These are phyloP conservation scores for Teunomyces atbi DNA, from an alignment of 805 yeast genomes.

Conservation along the genomic window DNA sequence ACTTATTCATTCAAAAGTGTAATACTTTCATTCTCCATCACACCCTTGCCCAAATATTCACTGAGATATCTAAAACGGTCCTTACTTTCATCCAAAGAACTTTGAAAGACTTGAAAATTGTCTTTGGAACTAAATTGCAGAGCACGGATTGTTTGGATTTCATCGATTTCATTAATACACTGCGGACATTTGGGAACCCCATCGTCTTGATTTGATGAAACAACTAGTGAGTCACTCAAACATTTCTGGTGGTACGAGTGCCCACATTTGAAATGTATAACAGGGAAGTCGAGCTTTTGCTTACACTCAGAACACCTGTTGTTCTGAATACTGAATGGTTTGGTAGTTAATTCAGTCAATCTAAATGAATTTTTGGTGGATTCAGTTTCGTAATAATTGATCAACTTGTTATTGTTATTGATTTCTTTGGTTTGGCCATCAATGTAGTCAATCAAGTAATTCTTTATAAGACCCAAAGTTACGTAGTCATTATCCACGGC, in stretches of 20 bases:
- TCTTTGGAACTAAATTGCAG: constrained; percentile 63
- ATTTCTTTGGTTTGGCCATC: constrained; percentile 62
- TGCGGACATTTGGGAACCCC: constrained; percentile 56
- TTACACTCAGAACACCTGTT: constrained; percentile 67
- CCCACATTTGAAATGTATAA: constrained; percentile 78
- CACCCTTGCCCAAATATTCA: constrained; percentile 87
- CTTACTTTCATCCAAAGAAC: constrained; percentile 49
- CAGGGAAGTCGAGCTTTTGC: constrained; percentile 68
- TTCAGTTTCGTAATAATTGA: constrained; percentile 66
- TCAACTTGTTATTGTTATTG: constrained; percentile 62
- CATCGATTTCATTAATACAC: constrained; percentile 71
- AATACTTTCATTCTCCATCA: constrained; percentile 50
- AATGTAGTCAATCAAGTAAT: constrained; percentile 62
- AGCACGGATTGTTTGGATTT: constrained; percentile 54
- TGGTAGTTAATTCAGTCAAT: constrained; percentile 47
- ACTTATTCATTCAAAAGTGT: constrained; percentile 3
- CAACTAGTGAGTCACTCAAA: constrained; percentile 46
- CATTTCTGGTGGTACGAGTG: constrained; percentile 89
- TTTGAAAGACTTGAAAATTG: constrained; percentile 60
- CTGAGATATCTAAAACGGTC: constrained; percentile 74
- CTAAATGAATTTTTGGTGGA: constrained; percentile 52
- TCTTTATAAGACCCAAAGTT: constrained; percentile 70
- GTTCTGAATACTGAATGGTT: constrained; percentile 56
- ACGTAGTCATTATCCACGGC: constrained; percentile 48
- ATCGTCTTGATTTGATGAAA: constrained; percentile 5